Evolutionary conservation across 352 stramenopile species (phyloP).

Genomic region (Elongisporangium anandrum): DNA sequence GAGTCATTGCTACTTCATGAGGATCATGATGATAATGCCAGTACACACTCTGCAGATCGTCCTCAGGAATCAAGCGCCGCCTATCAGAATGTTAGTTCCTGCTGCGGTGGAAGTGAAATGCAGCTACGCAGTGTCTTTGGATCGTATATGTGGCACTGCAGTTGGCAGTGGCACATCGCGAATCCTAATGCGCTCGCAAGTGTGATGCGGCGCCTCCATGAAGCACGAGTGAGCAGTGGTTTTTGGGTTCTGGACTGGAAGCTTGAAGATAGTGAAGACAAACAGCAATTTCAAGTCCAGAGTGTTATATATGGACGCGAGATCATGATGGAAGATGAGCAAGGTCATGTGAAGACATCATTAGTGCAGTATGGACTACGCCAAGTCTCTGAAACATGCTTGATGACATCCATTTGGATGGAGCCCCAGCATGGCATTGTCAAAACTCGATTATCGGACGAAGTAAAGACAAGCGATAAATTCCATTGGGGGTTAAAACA

Average conservation of each 20-base stretch:
- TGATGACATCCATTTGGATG: slow-evolving; percentile 89
- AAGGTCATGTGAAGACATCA: slow-evolving; percentile 64
- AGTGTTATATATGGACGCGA: slow-evolving; percentile 83
- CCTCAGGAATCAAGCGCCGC: background rate
- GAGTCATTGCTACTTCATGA: slow-evolving; percentile 62
- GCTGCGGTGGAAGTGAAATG: slow-evolving; percentile 77
- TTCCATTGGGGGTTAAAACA: slow-evolving; percentile 70
- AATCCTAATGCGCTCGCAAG: slow-evolving; percentile 46
- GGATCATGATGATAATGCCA: slow-evolving; percentile 17
- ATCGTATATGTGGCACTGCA: slow-evolving; percentile 85
- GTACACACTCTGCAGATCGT: background rate
- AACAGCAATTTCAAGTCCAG: slow-evolving; percentile 37
- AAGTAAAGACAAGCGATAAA: slow-evolving; percentile 37
- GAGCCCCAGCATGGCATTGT: slow-evolving; percentile 77
- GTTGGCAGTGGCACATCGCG: slow-evolving; percentile 76
- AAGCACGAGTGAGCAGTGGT: slow-evolving; percentile 60
- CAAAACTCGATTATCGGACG: slow-evolving; percentile 44
- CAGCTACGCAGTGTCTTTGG: slow-evolving; percentile 74
- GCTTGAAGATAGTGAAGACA: slow-evolving; percentile 53
- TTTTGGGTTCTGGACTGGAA: slow-evolving; percentile 86
- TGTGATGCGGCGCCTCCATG: slow-evolving; percentile 69
- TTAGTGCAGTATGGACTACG: slow-evolving; percentile 78
- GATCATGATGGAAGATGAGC: slow-evolving; percentile 80
- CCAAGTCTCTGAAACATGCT: slow-evolving; percentile 63
- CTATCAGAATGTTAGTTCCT: slow-evolving; percentile 34